Conservation (phyloP, 139 green algal genomes). For the Asterochloris erici region DNA sequence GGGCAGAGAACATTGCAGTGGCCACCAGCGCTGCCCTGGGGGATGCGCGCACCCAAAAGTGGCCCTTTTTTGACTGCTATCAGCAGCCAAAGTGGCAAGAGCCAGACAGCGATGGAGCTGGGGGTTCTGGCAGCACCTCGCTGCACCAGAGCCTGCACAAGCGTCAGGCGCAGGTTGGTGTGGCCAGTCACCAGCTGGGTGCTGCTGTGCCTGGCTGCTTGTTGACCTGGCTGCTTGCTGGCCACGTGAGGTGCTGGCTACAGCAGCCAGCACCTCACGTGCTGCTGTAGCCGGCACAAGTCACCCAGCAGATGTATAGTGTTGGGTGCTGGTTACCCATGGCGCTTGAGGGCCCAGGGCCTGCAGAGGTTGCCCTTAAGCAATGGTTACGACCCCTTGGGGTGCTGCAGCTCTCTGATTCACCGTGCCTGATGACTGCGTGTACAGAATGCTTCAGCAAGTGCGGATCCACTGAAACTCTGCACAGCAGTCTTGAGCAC, state of each 20-base stretch:
- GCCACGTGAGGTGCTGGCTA: background rate
- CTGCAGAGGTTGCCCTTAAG: background rate
- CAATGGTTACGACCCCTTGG: background rate
- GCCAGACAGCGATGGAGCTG: background rate
- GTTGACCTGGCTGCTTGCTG: background rate
- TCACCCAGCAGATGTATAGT: background rate
- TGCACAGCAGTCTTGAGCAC: background rate
- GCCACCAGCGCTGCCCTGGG: conserved; percentile 5
- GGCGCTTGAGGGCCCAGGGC: no score
- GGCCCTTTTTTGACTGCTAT: background rate
- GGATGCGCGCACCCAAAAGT: background rate
- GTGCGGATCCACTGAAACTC: no score
- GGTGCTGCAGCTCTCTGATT: background rate
- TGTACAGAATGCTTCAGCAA: no score
- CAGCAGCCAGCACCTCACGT: background rate
- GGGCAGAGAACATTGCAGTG: conserved; percentile 8
- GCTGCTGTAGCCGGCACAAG: background rate
- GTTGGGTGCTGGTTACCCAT: no score
- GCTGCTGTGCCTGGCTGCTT: background rate
- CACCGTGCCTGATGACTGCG: background rate
- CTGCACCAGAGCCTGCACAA: background rate
- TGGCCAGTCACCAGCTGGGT: background rate
- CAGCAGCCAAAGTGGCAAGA: background rate
- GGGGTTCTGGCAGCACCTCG: background rate
- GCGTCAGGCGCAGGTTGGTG: background rate